Evolutionary conservation across 2,329 filamentous ascomycete species (phyloP).

Genomic region (Basipetospora chlamydospora): DNA sequence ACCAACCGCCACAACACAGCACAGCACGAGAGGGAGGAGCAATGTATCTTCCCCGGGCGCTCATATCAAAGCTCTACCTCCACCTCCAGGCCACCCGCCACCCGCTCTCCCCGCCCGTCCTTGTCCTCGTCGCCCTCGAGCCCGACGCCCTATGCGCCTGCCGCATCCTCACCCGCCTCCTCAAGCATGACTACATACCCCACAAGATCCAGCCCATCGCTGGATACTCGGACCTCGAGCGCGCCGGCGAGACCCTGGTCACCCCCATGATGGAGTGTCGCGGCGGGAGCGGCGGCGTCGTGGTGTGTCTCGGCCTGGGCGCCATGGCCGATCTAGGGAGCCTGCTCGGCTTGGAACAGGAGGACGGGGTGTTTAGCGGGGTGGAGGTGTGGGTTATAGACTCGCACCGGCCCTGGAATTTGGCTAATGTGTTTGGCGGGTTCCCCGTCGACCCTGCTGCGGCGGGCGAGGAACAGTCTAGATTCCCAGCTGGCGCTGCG

Average conservation of each 20-base stretch:
- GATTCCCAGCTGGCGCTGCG: constrained; percentile 50
- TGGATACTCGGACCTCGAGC: constrained; percentile 79
- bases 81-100: constrained; percentile 79
- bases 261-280: constrained; percentile 72
- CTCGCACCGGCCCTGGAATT: constrained; percentile 82
- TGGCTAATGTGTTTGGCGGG: constrained; percentile 83
- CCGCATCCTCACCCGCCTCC: constrained; percentile 79
- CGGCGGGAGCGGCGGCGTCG: constrained; percentile 75
- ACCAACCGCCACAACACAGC: background rate
- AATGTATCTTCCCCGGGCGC: constrained; percentile 89
- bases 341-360: constrained; percentile 58
- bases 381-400: constrained; percentile 94
- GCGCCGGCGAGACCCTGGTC: constrained; percentile 64
- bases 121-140: constrained; percentile 85
- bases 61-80: constrained; percentile 82
- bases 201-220: constrained; percentile 94
- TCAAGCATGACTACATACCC: constrained; percentile 94
- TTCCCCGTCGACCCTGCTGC: constrained; percentile 38
- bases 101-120: constrained; percentile 77
- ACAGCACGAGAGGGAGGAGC: too few relatives aligned
- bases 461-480: constrained; percentile 30
- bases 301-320: constrained; percentile 84
- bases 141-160: constrained; percentile 92
- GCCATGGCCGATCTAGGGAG: constrained; percentile 79
- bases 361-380: constrained; percentile 57